Base-by-base conservation (phyloP, 1,284 basidiomycete species). In the Ustilago curta region DNA sequence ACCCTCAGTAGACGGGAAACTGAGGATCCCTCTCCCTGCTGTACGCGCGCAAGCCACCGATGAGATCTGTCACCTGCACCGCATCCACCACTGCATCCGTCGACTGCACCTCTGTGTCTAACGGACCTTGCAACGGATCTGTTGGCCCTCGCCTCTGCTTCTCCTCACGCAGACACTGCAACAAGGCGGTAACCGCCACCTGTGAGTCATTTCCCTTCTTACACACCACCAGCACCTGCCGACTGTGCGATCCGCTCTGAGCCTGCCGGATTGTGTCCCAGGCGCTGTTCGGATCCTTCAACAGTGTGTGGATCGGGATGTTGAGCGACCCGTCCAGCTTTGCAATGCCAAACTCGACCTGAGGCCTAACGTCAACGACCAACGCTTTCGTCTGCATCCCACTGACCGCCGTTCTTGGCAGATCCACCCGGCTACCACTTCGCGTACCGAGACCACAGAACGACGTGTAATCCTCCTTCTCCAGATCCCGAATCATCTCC, bases 291-390 rank as follows among this genome's bases (percentile, higher is more conserved):
- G 92, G 92, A 68, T 91, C 85, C 3, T 89, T 88, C 11, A 91
- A 86, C 0, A 94, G 84, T 32, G 88, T 86, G 31, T 87, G 85
- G 11, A 94, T 86, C 0, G 93, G 91, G 4, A 93, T 84, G 78
- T 91, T 95, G 58, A 85, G 88, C 5, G 93, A 93, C 0, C 87
- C 87, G 3, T 91, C 90, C 23, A 98, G 84, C 57, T 90, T 89
- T 71, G 94, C 95, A 43, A 99, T 97, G 0, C 90, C 91, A 83
- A 91, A 98, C 85, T 98, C 95, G 0, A 89, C 89, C 35, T 87
- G 85, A 1, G 93, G 89, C 18, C 97, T 89, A 7, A 97, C 94
- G 78, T 99, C 97, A 18, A 99, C 86, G 9, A 97, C 21, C 14
- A 83, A 40, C 1, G 63, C 44, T 18, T 87, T 63, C 40, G 82